Evolutionary conservation across 176 grass and related monocot species (phyloP), one percentile per base, ranked within the genome.

Genomic region (Triticum timopheevii): DNA sequence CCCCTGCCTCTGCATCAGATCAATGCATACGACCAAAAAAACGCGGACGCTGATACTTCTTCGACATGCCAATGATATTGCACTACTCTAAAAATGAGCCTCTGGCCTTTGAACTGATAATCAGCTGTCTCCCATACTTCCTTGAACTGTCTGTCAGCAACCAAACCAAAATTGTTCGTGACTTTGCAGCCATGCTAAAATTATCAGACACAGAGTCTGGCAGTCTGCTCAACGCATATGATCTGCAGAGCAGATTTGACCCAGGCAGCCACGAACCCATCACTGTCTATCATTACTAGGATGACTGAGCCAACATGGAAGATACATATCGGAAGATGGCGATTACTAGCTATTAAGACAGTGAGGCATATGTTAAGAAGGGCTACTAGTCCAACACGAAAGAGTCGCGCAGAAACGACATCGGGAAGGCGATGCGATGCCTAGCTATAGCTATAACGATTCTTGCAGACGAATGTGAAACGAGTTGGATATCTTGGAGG

Each of bases 351-450:
- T 59, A 22, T 59, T 8, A 59, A 77, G 10, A 20, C 70, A 70
- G 22, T 2, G 45, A 25, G 30, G 39, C 27, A 28, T 61, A 10
- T 71, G 40, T 47, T 72, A 25, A 86, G 70, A 69, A 86, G 7
- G 23, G n/a, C 39, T 15, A 70, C 17, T 77, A 52, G 87, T 38
- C 12, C 28, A 80, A 67, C 65, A 73, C n/a, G 76, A 75, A 80
- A 74, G 23, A 66, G 30, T 25, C 68, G 4, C 42, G 3, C 42
- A 54, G 12, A 27, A 52, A 38, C 42, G 67, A 65, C n/a, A 25
- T 66, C n/a, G 52, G 50, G 54, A 63, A 8, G 44, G 54, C 8
- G 28, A 19, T 40, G 54, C 19, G 16, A 75, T 75, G 44, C 42
- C 23, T 27, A 19, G 72, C 11, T 77, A 25, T 27, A 19, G 72